Evolutionary conservation across 495 filamentous ascomycete species (phyloP).

Genomic region (Copromyces sp.): DNA sequence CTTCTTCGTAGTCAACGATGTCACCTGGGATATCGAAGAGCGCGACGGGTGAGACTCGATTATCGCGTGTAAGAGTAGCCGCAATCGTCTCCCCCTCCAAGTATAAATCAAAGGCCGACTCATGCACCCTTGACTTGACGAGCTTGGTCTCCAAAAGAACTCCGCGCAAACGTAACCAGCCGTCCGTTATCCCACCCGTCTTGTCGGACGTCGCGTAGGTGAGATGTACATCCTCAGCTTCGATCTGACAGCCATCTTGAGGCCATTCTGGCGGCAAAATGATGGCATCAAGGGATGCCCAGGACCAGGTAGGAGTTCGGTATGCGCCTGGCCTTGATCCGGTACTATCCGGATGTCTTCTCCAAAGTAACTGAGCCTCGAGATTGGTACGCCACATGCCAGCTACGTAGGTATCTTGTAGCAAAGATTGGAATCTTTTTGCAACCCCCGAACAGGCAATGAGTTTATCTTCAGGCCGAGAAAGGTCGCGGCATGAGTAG

Average conservation of each 20-base stretch:
- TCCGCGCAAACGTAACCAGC: neutral
- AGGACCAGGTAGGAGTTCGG: neutral
- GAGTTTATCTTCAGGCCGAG: neutral
- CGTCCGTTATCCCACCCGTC: neutral
- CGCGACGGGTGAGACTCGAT: neutral
- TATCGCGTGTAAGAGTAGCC: fast-evolving
- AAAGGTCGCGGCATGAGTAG: neutral
- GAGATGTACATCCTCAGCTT: neutral
- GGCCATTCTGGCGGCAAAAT: fast-evolving
- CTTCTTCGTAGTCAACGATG: neutral
- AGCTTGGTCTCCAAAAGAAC: neutral
- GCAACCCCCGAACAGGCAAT: neutral
- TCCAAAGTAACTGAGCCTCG: neutral
- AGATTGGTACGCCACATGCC: neutral
- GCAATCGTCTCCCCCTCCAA: neutral
- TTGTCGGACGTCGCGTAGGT: neutral
- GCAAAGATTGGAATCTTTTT: neutral
- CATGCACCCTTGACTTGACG: neutral
- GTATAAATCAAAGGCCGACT: neutral
- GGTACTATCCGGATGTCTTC: fast-evolving
- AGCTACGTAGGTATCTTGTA: neutral
- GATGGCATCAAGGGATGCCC: neutral
- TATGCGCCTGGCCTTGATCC: neutral
- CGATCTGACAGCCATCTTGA: neutral
- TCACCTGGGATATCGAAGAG: neutral